Evolutionary conservation across 2,329 filamentous ascomycete species (phyloP), one percentile per base, ranked within the genome.

Genomic region (Leptographium galeiforme): DNA sequence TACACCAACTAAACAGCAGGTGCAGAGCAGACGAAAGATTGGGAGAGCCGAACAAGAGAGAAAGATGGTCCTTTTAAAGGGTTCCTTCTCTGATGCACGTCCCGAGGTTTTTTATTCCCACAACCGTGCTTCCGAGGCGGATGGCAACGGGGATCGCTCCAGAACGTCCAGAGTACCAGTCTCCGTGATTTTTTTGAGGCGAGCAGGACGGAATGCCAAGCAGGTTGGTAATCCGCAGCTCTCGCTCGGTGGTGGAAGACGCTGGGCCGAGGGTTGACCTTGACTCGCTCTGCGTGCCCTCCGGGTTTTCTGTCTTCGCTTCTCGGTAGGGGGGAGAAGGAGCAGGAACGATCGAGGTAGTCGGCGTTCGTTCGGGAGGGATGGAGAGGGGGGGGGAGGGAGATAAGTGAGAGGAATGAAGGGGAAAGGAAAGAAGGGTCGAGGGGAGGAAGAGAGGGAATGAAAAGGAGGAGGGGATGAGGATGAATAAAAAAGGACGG

Each of bases 401-500:
- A 43, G 45, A 36, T 45, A 46, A 40, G 47, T 41, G 51, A 48
- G 32, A 45, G 39, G 32, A 39, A 47, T 38, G 45, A 50, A 48
- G 18, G 18, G 40, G 41, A 30, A 46, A 39, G 34, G 25, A 18
- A 46, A 36, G 30, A 32, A 44, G 41, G 38, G 46, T 32, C 33
- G 48, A 45, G 36, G 34, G 25, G 44, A 51, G 40, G 43, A 36
- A 43, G 46, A 33, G 43, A 62, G 64, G 61, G 60, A 61, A 48
- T 57, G 56, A 57, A 63, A 61, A 61, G 58, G 64, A 63, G 60
- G 65, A 66, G 63, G 61, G 58, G 62, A 61, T 59, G 58, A 64
- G 66, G 70, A 70, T 65, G 45, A 30, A 54, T 51, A 48, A 55
- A 57, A 53, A 50, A 64, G 63, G 63, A 62, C 71, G 72, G 71